phyloP scores from a whole-genome alignment of 306 rosid genomes.

The Myrica gale region DNA sequence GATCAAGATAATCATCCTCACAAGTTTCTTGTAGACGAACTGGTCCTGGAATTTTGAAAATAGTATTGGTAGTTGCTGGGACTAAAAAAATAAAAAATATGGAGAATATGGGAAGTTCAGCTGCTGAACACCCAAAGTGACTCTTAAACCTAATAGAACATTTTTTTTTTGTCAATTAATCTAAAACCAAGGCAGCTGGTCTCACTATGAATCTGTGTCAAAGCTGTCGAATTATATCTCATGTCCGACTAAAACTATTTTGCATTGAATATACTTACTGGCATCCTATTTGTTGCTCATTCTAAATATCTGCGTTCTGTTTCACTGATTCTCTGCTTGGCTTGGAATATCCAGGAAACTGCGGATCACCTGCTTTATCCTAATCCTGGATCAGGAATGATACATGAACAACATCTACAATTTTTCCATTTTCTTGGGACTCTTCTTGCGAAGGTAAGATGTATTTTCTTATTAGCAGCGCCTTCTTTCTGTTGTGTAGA shows the following conservation, averaged over 20 bases:
- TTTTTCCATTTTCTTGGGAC: constrained; percentile 94
- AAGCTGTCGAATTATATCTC: background rate
- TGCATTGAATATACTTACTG: background rate
- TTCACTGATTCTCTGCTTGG: constrained; percentile 29
- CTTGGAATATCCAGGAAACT: constrained; percentile 68
- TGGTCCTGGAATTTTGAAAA: background rate
- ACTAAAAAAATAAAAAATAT: background rate
- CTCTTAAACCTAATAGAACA: background rate
- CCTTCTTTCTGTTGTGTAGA: constrained; percentile 5
- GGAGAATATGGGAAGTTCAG: background rate
- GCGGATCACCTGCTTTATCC: constrained; percentile 93
- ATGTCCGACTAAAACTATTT: background rate
- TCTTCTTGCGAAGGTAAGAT: constrained; percentile 89
- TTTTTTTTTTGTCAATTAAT: background rate
- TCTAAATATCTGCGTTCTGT: constrained; percentile 23
- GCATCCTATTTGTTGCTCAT: constrained; percentile 13
- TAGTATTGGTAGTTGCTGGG: background rate
- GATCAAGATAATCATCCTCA: background rate
- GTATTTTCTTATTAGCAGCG: background rate
- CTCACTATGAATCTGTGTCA: background rate
- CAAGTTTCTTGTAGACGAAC: background rate
- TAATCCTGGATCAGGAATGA: constrained; percentile 99
- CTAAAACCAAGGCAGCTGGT: background rate
- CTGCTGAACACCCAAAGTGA: background rate
- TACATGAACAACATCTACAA: constrained; percentile 96